A percentile compares a stretch with the other conserved stretches of the same genome.
phyloP scores from a whole-genome alignment of 768 basidiomycete genomes.

The Coprinopsis cinerea region DNA sequence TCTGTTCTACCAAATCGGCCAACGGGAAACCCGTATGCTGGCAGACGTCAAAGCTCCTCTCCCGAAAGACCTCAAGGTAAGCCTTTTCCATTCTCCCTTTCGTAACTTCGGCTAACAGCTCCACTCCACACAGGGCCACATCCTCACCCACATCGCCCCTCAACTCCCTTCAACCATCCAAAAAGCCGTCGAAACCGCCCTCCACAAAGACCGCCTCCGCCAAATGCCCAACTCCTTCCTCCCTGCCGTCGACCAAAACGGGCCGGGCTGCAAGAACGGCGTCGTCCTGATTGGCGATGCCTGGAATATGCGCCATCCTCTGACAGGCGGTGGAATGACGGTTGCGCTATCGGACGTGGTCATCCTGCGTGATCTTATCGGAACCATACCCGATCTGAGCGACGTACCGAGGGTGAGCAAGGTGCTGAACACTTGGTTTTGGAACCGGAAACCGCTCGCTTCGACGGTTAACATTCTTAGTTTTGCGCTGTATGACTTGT shows the following conservation, averaged over 20 bases:
- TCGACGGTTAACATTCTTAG: conserved; percentile 91
- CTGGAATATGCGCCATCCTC: conserved; percentile 98
- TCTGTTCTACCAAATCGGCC: conserved; percentile 86
- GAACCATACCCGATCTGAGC: conserved; percentile 32
- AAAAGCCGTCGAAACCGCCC: conserved; percentile 53
- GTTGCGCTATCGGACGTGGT: conserved; percentile 88
- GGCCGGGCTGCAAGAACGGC: conserved; percentile 49
- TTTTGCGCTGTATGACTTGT: conserved; percentile 90
- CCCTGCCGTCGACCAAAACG: conserved; percentile 68
- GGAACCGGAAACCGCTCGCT: conserved; percentile 76
- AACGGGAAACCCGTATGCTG: conserved; percentile 88
- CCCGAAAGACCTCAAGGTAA: conserved; percentile 75
- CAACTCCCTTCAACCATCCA: conserved; percentile 75
- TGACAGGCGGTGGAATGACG: conserved; percentile 98
- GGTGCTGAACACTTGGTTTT: conserved; percentile 72
- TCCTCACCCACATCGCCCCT: conserved; percentile 68
- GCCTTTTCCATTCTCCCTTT: conserved; percentile 13
- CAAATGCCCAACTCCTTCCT: conserved; percentile 97
- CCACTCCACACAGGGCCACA: conserved; percentile 51
- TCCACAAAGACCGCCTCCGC: conserved; percentile 76
- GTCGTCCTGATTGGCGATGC: conserved; percentile 88
- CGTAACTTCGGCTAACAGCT: conserved; percentile 5
- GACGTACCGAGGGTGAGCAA: conserved; percentile 49
- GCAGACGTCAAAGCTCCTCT: conserved; percentile 84
- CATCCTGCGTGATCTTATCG: conserved; percentile 58